These are phyloP conservation scores for Coelastrella sp. DNA, from an alignment of 139 green algal genomes.

Conservation along the genomic window DNA sequence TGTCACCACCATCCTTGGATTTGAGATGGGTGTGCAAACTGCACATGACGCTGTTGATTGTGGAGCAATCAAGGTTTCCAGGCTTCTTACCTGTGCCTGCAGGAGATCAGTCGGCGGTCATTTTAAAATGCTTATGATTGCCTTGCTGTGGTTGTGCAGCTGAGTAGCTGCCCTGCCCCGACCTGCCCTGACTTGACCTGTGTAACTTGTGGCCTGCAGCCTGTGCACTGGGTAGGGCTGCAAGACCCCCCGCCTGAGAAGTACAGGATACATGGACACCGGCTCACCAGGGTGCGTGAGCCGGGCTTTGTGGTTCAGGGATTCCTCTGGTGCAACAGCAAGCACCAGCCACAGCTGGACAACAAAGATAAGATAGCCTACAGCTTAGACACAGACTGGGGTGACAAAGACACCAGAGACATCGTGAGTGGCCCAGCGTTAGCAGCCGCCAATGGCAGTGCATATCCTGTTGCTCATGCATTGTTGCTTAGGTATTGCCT, in stretches of 20 bases:
- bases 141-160: background rate
- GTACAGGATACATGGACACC: background rate
- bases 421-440: background rate
- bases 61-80: too few species aligned
- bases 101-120: too few species aligned
- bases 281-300: background rate
- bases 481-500: background rate
- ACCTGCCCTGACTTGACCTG: too few species aligned
- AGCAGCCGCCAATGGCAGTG: background rate
- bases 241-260: background rate
- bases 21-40: too few species aligned
- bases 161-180: background rate
- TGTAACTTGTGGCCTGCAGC: background rate
- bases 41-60: too few species aligned
- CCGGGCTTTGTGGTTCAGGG: conserved; percentile 16
- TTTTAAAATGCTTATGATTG: too few species aligned
- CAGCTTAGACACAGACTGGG: background rate
- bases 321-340: background rate
- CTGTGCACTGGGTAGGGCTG: conserved; percentile 20
- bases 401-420: background rate
- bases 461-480: background rate
- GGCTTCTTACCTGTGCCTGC: too few species aligned
- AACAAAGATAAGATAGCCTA: background rate
- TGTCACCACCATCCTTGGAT: too few species aligned
- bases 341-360: background rate